Conservation (phyloP, 1,139 yeast genomes). For the Pichia inconspicua region DNA sequence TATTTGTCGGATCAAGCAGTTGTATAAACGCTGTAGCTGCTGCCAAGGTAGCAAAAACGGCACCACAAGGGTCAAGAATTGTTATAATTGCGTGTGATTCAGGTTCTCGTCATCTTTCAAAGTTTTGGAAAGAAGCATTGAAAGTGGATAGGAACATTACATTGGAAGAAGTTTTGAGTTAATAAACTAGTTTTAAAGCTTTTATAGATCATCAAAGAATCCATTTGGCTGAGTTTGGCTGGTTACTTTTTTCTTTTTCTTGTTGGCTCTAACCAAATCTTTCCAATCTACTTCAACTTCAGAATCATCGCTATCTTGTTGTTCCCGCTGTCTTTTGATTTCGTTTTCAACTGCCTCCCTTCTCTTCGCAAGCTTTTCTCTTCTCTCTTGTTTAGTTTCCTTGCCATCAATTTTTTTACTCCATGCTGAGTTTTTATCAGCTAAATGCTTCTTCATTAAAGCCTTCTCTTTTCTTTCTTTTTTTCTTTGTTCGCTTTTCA, state of each 20-base stretch:
- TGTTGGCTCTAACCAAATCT: slow-evolving; percentile 59
- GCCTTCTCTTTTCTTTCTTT: slow-evolving; percentile 35
- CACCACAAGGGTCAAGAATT: slow-evolving; percentile 54
- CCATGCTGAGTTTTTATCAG: slow-evolving; percentile 69
- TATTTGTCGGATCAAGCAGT: slow-evolving; percentile 85
- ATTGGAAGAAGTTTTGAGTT: slow-evolving; percentile 18
- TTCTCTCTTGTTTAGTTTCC: slow-evolving; percentile 55
- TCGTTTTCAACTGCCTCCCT: slow-evolving; percentile 57
- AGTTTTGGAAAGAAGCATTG: slow-evolving; percentile 76
- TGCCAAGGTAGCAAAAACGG: slow-evolving; percentile 49
- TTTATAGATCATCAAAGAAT: slow-evolving; percentile 63
- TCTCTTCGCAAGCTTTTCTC: slow-evolving; percentile 54
- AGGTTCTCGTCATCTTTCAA: slow-evolving; percentile 81
- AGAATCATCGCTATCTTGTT: slow-evolving; percentile 29
- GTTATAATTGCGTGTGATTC: slow-evolving; percentile 93
- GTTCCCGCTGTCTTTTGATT: slow-evolving; percentile 35
- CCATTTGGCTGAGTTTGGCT: slow-evolving; percentile 38
- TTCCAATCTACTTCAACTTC: slow-evolving; percentile 79
- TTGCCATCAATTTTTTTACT: slow-evolving; percentile 60
- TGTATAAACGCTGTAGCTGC: slow-evolving; percentile 94
- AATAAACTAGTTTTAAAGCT: background rate
- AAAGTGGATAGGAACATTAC: slow-evolving; percentile 18
- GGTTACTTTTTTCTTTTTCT: slow-evolving; percentile 42
- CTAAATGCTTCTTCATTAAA: slow-evolving; percentile 40
- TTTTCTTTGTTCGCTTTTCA: slow-evolving; percentile 37